A percentile compares a stretch with the other conserved stretches of the same genome.
These are phyloP conservation scores for Lentinula boryana DNA, from an alignment of 768 basidiomycete species.

Conservation along the genomic window DNA sequence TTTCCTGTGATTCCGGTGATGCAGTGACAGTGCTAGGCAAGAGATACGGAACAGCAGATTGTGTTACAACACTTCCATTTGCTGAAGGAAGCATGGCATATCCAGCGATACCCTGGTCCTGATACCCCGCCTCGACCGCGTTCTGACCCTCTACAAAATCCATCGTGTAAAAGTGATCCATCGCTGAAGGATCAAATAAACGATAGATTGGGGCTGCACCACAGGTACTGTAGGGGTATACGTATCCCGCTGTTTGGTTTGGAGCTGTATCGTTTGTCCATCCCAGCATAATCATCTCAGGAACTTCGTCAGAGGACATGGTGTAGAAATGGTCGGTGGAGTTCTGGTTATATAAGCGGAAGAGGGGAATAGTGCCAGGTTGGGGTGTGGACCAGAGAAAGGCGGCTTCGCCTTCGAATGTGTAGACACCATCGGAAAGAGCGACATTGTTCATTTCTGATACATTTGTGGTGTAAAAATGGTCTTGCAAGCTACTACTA, in stretches of 20 bases:
- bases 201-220: not conserved
- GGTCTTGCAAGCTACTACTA: not conserved
- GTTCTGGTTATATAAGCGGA: not conserved
- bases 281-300: not conserved
- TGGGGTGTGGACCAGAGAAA: not conserved
- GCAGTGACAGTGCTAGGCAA: not conserved
- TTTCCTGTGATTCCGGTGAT: not conserved
- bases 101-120: not conserved
- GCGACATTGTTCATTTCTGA: not conserved
- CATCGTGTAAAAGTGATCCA: slow-evolving; percentile 2
- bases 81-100: not conserved
- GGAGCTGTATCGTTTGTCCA: not conserved
- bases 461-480: not conserved
- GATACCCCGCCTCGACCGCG: not conserved
- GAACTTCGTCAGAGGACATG: not conserved
- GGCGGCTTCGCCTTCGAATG: not conserved
- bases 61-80: not conserved
- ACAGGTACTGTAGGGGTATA: not conserved
- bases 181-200: not conserved
- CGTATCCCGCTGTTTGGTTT: not conserved
- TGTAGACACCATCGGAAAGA: not conserved
- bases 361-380: not conserved
- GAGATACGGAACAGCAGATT: not conserved
- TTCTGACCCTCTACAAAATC: not conserved
- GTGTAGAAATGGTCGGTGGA: not conserved